Percentiles rank a stretch among this genome's conserved stretches.
Conservation (phyloP, 768 basidiomycete genomes). For the Termitomyces sp. region DNA sequence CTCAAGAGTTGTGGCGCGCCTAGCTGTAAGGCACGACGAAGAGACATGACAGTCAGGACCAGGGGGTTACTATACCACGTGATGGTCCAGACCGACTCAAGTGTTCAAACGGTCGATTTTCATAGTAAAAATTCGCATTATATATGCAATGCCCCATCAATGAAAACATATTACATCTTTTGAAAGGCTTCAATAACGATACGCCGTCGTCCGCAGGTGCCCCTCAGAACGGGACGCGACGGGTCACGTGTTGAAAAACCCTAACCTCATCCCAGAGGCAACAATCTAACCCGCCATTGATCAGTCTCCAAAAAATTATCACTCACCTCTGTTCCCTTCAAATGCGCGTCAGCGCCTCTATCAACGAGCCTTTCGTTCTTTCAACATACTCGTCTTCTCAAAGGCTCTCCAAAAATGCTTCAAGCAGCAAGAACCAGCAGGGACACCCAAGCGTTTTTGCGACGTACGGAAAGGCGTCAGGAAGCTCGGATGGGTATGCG, state of each 20-base stretch:
- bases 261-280: neutral
- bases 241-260: constrained; percentile 1
- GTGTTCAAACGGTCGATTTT: too few relatives aligned
- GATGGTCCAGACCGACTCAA: neutral
- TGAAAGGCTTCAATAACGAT: neutral
- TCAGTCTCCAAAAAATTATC: constrained; percentile 18
- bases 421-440: constrained; percentile 17
- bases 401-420: constrained; percentile 23
- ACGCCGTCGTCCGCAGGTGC: too few relatives aligned
- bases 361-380: constrained; percentile 37
- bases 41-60: constrained; percentile 10
- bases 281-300: too few relatives aligned
- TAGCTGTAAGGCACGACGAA: constrained; percentile 10
- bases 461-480: constrained; percentile 28
- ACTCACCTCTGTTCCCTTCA: constrained; percentile 1
- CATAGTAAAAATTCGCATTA: too few relatives aligned
- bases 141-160: neutral
- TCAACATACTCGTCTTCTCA: constrained; percentile 30
- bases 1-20: neutral
- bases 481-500: constrained; percentile 50
- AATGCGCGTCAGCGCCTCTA: constrained; percentile 20
- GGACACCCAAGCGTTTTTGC: constrained; percentile 29
- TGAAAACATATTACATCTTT: neutral
- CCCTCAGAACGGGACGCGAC: neutral
- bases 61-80: neutral